Conservation (phyloP, 129 eudicot species). For the Artemisia tridentata region DNA sequence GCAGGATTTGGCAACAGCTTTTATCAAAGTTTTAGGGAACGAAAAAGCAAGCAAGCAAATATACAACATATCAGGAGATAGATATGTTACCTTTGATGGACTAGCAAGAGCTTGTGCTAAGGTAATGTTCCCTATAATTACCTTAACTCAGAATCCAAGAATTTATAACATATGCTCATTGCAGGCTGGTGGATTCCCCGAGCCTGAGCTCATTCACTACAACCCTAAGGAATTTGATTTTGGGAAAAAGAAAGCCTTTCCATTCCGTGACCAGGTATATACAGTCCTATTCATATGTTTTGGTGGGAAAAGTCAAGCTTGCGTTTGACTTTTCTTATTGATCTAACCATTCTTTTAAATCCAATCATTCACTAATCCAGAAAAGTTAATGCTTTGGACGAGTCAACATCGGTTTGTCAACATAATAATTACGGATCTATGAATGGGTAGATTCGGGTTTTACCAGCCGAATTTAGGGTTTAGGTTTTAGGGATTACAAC, state of each 20-base stretch:
- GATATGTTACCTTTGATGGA: conserved; percentile 96
- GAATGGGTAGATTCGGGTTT: conserved; percentile 1
- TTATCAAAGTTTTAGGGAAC: conserved; percentile 78
- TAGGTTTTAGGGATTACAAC: background rate
- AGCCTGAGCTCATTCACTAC: conserved; percentile 88
- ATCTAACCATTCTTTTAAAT: conserved; percentile 1
- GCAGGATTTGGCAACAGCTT: conserved; percentile 90
- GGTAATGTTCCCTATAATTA: conserved; percentile 35
- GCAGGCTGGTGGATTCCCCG: conserved; percentile 99
- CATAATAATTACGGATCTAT: background rate
- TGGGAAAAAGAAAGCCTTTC: conserved; percentile 96
- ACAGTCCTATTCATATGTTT: background rate
- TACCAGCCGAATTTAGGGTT: background rate
- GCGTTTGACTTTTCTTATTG: conserved; percentile 19
- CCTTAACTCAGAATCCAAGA: background rate
- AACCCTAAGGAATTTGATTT: conserved; percentile 94
- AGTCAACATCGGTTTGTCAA: background rate
- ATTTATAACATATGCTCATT: conserved; percentile 7
- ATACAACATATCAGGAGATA: conserved; percentile 87
- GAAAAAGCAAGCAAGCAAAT: conserved; percentile 88
- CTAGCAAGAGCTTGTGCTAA: conserved; percentile 97
- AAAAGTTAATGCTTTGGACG: background rate
- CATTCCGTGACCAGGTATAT: conserved; percentile 98
- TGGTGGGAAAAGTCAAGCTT: conserved; percentile 1
- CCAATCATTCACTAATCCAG: background rate